phyloP scores from a whole-genome alignment of 805 yeast species.

The Starmerella riodocensis region DNA sequence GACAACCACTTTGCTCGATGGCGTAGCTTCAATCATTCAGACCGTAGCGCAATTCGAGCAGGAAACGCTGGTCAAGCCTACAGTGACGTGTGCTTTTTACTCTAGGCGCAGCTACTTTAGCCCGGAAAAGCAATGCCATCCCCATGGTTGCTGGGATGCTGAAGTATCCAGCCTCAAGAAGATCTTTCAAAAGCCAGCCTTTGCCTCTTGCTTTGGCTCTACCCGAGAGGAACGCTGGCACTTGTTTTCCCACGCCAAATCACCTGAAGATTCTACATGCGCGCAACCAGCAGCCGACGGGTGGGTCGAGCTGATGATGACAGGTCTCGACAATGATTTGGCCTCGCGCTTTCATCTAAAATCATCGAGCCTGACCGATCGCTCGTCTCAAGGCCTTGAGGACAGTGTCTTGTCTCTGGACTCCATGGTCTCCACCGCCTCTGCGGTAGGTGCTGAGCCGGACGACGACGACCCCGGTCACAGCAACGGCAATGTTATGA shows the following conservation, averaged over 20 bases:
- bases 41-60: conserved; percentile 30
- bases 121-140: conserved; percentile 67
- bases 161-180: conserved; percentile 61
- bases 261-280: neutral
- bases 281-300: conserved; percentile 4
- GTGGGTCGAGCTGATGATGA: conserved; percentile 66
- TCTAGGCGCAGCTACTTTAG: conserved; percentile 88
- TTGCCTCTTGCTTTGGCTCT: conserved; percentile 68
- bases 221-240: conserved; percentile 82
- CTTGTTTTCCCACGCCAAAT: conserved; percentile 31
- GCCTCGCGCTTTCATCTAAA: conserved; percentile 46
- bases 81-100: conserved; percentile 48
- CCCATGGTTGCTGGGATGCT: conserved; percentile 74
- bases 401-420: conserved; percentile 24
- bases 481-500: conserved; percentile 54
- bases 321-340: conserved; percentile 49
- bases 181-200: conserved; percentile 41
- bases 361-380: conserved; percentile 19
- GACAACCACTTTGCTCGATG: conserved; percentile 77
- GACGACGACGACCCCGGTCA: conserved; percentile 67
- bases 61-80: conserved; percentile 5
- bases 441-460: conserved; percentile 29
- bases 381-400: conserved; percentile 25
- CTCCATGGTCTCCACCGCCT: conserved; percentile 20
- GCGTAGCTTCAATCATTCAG: conserved; percentile 53